Evolutionary conservation across 306 rosid species (phyloP).

Genomic region (Dalbergia cultrata): DNA sequence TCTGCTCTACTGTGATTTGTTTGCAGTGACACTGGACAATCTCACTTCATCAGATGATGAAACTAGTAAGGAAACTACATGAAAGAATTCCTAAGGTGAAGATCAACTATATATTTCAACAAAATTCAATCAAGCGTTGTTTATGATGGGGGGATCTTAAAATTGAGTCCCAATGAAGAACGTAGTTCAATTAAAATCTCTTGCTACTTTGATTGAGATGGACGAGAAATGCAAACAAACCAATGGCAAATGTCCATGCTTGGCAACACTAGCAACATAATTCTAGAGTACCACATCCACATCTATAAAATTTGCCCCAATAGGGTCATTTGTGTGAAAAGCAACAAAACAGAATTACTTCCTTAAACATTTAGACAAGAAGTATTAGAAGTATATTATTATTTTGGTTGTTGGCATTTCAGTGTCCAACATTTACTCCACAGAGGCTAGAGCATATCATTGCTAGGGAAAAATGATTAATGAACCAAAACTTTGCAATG

Average conservation of each 20-base stretch:
- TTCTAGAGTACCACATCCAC: neutral
- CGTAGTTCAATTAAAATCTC: conserved; percentile 10
- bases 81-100: conserved; percentile 38
- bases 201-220: conserved; percentile 13
- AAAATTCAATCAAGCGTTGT: conserved; percentile 14
- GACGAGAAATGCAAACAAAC: conserved; percentile 21
- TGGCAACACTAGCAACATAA: conserved; percentile 24
- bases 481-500: no score
- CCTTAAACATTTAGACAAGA: neutral
- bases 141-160: conserved; percentile 5
- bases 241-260: conserved; percentile 18
- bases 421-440: no score
- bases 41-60: no score
- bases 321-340: conserved; percentile 16
- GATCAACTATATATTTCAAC: conserved; percentile 3
- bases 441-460: no score
- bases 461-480: neutral
- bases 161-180: neutral
- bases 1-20: conserved; percentile 50
- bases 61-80: conserved; percentile 56
- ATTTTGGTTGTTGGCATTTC: no score
- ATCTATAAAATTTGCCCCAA: no score
- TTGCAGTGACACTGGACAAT: conserved; percentile 43
- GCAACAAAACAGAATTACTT: conserved; percentile 14
- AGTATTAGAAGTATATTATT: conserved; percentile 19